These are phyloP conservation scores for Ustanciosporium gigantosporum DNA, from an alignment of 1,284 basidiomycete species.

Conservation along the genomic window DNA sequence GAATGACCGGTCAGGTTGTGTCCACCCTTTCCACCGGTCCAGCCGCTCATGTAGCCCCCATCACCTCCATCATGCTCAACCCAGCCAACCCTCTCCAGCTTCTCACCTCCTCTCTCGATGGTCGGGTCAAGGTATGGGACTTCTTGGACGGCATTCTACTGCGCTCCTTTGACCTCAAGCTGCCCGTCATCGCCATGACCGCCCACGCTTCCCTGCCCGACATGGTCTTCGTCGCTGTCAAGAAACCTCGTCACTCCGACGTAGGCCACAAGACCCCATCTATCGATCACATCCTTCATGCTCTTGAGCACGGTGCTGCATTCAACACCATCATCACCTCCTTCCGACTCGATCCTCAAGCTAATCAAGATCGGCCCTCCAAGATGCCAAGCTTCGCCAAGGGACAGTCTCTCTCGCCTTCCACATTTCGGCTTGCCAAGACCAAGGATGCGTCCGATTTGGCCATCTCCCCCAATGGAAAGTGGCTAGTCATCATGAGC, in stretches of 20 bases:
- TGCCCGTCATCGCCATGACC: slow-evolving; percentile 75
- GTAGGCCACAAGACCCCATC: slow-evolving; percentile 17
- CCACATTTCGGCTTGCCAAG: slow-evolving; percentile 67
- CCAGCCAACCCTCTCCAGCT: slow-evolving; percentile 87
- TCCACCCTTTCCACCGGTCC: slow-evolving; percentile 49
- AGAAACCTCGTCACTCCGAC: slow-evolving; percentile 63
- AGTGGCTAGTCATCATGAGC: slow-evolving; percentile 79
- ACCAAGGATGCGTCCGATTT: slow-evolving; percentile 61
- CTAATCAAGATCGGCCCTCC: slow-evolving; percentile 3
- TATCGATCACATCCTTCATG: slow-evolving; percentile 19
- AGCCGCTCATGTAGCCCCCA: slow-evolving; percentile 41
- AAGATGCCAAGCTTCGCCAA: slow-evolving; percentile 19
- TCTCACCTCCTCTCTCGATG: slow-evolving; percentile 81
- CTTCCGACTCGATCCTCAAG: slow-evolving; percentile 25
- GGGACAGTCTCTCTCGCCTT: slow-evolving; percentile 26
- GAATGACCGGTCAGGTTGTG: slow-evolving; percentile 51
- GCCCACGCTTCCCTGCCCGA: slow-evolving; percentile 72
- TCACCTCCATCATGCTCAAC: slow-evolving; percentile 75
- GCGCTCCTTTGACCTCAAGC: slow-evolving; percentile 64
- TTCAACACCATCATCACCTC: slow-evolving; percentile 45
- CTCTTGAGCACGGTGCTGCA: slow-evolving; percentile 15
- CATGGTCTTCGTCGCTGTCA: slow-evolving; percentile 71
- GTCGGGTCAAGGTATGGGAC: slow-evolving; percentile 87
- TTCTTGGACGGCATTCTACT: slow-evolving; percentile 83
- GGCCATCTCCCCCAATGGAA: slow-evolving; percentile 74